phyloP scores from a whole-genome alignment of 768 basidiomycete species.

The Lactarius tabidus region DNA sequence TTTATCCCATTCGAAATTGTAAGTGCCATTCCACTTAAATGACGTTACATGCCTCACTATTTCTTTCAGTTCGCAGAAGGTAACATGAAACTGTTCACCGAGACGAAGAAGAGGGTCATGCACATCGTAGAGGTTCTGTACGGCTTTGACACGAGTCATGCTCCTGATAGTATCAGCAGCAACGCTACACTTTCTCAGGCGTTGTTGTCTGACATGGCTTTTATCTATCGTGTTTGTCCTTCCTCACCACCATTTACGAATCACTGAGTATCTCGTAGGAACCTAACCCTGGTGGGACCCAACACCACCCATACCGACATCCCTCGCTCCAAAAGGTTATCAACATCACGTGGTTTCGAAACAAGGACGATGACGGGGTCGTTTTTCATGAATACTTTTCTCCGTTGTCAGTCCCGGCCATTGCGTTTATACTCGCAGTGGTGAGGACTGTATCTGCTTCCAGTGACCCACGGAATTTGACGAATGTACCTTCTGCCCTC shows the following conservation, averaged over 20 bases:
- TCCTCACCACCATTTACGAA: background rate
- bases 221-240: constrained; percentile 9
- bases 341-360: constrained; percentile 1
- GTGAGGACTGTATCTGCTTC: background rate
- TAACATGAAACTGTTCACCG: too few species aligned
- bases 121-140: background rate
- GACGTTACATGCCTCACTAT: background rate
- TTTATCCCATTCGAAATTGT: background rate
- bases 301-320: constrained; percentile 3
- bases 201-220: background rate
- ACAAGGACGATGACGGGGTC: background rate
- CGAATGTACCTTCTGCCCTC: background rate
- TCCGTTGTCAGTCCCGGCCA: constrained; percentile 9
- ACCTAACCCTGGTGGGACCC: background rate
- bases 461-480: background rate
- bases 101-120: too few species aligned
- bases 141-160: constrained; percentile 9
- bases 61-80: too few species aligned
- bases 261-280: background rate
- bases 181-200: background rate
- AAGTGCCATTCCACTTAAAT: background rate
- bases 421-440: constrained; percentile 12
- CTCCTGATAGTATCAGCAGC: background rate
- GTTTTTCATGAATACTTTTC: background rate
- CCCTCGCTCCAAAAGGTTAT: background rate